These are phyloP conservation scores for Umbilicus rupestris DNA, from an alignment of 164 flowering plant genomes.

Conservation along the genomic window DNA sequence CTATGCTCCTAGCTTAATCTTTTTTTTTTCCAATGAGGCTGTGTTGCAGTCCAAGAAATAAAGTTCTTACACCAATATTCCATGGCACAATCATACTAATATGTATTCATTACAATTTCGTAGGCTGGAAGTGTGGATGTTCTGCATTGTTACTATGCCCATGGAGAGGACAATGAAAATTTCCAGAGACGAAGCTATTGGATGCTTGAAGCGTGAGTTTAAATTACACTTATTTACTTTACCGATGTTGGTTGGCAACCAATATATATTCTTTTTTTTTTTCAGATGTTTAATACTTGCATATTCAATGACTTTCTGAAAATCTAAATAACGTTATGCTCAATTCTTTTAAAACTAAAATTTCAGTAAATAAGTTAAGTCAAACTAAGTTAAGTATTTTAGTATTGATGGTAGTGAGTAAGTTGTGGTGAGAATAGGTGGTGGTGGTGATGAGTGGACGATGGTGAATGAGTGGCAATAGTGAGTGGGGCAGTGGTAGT, in stretches of 20 bases:
- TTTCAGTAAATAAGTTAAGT: too few species aligned
- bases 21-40: background rate
- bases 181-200: conserved; percentile 92
- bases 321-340: too few species aligned
- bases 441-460: too few species aligned
- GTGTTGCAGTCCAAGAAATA: background rate
- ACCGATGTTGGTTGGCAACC: background rate
- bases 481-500: too few species aligned
- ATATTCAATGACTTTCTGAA: background rate
- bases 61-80: background rate
- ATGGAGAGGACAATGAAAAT: conserved; percentile 78
- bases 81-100: background rate
- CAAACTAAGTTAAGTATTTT: too few species aligned
- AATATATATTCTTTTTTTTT: background rate
- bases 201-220: conserved; percentile 88
- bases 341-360: too few species aligned
- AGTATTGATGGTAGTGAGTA: background rate
- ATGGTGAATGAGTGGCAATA: too few species aligned
- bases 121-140: conserved; percentile 87
- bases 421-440: too few species aligned
- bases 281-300: background rate
- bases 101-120: background rate
- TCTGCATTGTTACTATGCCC: conserved; percentile 94
- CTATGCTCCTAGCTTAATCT: background rate
- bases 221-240: background rate